A percentile compares a stretch with the other conserved stretches of the same genome.
Conservation (phyloP, 768 basidiomycete genomes). For the Naganishia vishniacii region DNA sequence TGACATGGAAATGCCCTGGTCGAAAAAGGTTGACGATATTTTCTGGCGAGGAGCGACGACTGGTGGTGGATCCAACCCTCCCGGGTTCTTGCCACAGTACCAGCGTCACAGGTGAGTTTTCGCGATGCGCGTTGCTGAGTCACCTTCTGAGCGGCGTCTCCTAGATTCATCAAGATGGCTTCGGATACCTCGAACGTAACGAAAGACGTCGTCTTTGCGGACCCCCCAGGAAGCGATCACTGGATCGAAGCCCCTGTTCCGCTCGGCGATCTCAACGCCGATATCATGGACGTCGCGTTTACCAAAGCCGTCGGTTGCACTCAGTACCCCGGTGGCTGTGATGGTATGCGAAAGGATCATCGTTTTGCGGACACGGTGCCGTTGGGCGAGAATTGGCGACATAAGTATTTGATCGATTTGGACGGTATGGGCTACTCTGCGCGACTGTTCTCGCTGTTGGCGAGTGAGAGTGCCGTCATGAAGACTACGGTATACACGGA, state of each 20-base stretch:
- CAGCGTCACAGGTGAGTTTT: conserved; percentile 72
- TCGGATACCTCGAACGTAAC: conserved; percentile 57
- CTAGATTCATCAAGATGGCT: conserved; percentile 70
- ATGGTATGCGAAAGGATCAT: conserved; percentile 60
- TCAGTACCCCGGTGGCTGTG: conserved; percentile 65
- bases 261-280: conserved; percentile 60
- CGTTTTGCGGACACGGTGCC: conserved; percentile 71
- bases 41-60: conserved; percentile 97
- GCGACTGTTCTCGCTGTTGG: conserved; percentile 58
- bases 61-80: conserved; percentile 81
- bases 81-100: conserved; percentile 73
- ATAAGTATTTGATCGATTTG: conserved; percentile 86
- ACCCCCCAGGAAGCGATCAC: conserved; percentile 58
- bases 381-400: conserved; percentile 80
- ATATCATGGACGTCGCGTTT: conserved; percentile 83
- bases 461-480: conserved; percentile 70
- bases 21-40: conserved; percentile 72
- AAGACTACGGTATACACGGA: conserved; percentile 89
- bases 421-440: conserved; percentile 95
- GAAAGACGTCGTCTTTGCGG: conserved; percentile 64
- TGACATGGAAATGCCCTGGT: conserved; percentile 81
- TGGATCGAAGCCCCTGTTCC: conserved; percentile 63
- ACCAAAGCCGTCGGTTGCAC: conserved; percentile 66
- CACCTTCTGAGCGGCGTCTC: conserved; percentile 48
- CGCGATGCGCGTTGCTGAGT: background rate